Percentiles rank a stretch among this genome's conserved stretches.
phyloP scores from a whole-genome alignment of 192 early-diverging fungal genomes.

The Coemansia sp. region DNA sequence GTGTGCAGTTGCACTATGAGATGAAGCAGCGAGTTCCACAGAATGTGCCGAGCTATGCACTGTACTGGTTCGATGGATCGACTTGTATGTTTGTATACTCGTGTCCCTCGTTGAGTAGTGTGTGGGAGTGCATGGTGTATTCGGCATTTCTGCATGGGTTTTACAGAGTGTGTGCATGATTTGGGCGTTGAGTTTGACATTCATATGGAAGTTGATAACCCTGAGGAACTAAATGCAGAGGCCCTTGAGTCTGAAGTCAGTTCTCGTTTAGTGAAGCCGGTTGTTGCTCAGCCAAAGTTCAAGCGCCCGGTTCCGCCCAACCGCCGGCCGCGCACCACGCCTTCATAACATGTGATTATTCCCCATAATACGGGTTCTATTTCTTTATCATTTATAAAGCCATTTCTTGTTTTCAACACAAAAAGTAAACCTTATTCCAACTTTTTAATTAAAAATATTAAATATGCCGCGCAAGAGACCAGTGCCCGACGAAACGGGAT shows the following conservation, averaged over 20 bases:
- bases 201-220: constrained; percentile 69
- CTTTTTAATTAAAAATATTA: too few species aligned
- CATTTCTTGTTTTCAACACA: too few species aligned
- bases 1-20: constrained; percentile 48
- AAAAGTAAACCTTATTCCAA: too few species aligned
- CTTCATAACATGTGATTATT: constrained; percentile 18
- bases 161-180: constrained; percentile 59
- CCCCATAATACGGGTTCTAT: not conserved
- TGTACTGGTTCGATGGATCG: constrained; percentile 40
- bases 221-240: constrained; percentile 56
- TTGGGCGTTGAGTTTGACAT: constrained; percentile 60
- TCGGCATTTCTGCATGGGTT: constrained; percentile 71
- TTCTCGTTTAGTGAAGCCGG: not conserved
- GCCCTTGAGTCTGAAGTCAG: constrained; percentile 59
- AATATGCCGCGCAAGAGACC: not conserved
- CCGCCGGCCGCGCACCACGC: constrained; percentile 36
- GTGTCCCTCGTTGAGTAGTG: constrained; percentile 78
- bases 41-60: constrained; percentile 66
- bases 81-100: constrained; percentile 75
- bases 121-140: constrained; percentile 90
- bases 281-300: constrained; percentile 26
- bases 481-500: not conserved
- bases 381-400: too few species aligned
- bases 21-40: constrained; percentile 56
- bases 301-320: constrained; percentile 45